Conservation (phyloP, 2,329 filamentous ascomycete species). For the Fusarium sp. region DNA sequence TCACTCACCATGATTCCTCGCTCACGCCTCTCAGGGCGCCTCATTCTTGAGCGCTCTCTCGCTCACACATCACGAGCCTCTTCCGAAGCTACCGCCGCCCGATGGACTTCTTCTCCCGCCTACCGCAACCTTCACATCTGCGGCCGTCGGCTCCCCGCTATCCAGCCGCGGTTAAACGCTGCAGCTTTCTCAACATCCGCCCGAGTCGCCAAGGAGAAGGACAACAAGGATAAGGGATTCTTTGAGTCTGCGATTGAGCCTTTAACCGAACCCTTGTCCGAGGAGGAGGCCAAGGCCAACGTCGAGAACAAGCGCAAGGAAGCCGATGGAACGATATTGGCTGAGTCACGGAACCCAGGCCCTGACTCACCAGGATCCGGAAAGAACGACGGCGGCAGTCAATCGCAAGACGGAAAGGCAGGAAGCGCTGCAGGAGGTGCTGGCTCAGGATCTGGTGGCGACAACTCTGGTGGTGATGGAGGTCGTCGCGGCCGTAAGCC, state of each 20-base stretch:
- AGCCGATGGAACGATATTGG: conserved; percentile 59
- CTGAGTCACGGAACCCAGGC: conserved; percentile 57
- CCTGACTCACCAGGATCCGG: conserved; percentile 58
- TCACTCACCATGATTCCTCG: conserved; percentile 54
- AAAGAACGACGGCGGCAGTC: conserved; percentile 55
- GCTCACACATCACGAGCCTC: conserved; percentile 44
- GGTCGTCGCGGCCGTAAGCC: conserved; percentile 79
- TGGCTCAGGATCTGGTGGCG: conserved; percentile 62
- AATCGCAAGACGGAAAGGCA: conserved; percentile 64
- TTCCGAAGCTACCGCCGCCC: conserved; percentile 40
- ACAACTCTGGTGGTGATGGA: conserved; percentile 68
- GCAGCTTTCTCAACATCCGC: conserved; percentile 54
- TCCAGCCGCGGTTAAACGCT: conserved; percentile 44
- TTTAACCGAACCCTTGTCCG: conserved; percentile 60
- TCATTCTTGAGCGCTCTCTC: conserved; percentile 52
- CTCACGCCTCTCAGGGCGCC: conserved; percentile 54
- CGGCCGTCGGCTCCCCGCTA: conserved; percentile 48
- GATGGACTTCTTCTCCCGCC: conserved; percentile 46
- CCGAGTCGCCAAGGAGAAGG: conserved; percentile 52
- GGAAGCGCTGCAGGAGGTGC: conserved; percentile 66
- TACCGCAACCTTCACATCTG: conserved; percentile 48
- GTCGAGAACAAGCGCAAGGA: conserved; percentile 59
- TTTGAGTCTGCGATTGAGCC: conserved; percentile 60
- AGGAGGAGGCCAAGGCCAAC: conserved; percentile 65
- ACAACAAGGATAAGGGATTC: conserved; percentile 58